Percentiles rank a stretch among this genome's conserved stretches.
Evolutionary conservation across 179 eudicot genomes (phyloP).

Genomic region (Patellifolia procumbens): DNA sequence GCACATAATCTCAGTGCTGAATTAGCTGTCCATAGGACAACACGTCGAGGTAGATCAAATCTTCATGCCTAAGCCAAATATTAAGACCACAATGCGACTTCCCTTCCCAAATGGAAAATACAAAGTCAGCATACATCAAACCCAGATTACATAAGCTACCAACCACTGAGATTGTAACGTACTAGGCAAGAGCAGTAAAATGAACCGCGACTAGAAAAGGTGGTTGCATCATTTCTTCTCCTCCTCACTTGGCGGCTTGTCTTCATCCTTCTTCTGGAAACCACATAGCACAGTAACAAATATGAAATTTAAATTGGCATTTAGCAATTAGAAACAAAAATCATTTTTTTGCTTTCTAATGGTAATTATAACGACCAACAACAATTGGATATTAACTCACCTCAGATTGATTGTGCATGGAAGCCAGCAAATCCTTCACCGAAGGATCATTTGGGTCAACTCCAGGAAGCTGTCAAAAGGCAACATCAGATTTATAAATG

Average conservation of each 20-base stretch:
- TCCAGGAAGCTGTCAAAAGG: constrained; percentile 80
- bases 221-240: constrained; percentile 52
- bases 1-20: constrained; percentile 7
- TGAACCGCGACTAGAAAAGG: constrained; percentile 3
- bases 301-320: not conserved
- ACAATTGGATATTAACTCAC: constrained; percentile 35
- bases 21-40: not conserved
- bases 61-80: not conserved
- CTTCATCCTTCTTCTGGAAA: constrained; percentile 70
- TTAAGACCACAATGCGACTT: not conserved
- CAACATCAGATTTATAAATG: constrained; percentile 17
- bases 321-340: not conserved
- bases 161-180: not conserved
- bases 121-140: constrained; percentile 13
- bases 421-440: constrained; percentile 80
- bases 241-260: constrained; percentile 67
- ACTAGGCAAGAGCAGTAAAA: constrained; percentile 8
- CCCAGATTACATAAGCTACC: not conserved
- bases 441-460: constrained; percentile 97
- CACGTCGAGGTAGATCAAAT: constrained; percentile 6
- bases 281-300: not conserved
- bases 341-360: not conserved
- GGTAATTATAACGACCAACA: not conserved
- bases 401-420: constrained; percentile 85
- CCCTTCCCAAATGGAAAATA: not conserved